Conservation (phyloP, 306 rosid genomes). For the Cercis canadensis region DNA sequence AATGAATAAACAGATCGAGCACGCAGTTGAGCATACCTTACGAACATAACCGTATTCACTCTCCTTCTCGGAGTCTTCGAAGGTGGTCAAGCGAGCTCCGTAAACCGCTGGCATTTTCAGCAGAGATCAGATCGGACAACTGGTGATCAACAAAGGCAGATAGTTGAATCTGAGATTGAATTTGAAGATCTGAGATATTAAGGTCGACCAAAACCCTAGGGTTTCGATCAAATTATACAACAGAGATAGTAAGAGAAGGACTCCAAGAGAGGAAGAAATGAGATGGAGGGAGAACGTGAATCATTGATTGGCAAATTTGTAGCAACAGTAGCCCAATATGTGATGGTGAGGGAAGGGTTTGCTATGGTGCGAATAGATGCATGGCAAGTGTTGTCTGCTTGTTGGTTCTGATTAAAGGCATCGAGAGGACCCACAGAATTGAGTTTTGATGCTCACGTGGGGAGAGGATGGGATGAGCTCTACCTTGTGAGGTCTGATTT, state of each 20-base stretch:
- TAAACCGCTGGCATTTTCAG: constrained; percentile 83
- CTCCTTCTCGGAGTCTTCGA: constrained; percentile 98
- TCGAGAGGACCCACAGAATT: not conserved
- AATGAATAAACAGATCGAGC: not conserved
- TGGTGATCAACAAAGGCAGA: constrained; percentile 10
- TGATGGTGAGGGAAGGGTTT: not conserved
- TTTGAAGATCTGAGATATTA: constrained; percentile 23
- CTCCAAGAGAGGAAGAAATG: not conserved
- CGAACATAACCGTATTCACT: constrained; percentile 99
- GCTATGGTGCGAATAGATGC: constrained; percentile 12
- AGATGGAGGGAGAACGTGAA: constrained; percentile 20
- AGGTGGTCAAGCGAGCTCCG: constrained; percentile 92
- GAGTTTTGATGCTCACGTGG: not conserved
- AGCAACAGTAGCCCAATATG: constrained; percentile 23
- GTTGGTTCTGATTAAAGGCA: not conserved
- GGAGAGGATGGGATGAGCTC: not conserved
- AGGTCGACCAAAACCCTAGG: constrained; percentile 49
- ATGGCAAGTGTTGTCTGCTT: not conserved
- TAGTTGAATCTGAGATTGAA: constrained; percentile 27
- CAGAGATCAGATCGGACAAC: constrained; percentile 45
- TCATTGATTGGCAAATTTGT: constrained; percentile 19
- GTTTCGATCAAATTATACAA: constrained; percentile 40
- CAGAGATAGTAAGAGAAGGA: not conserved
- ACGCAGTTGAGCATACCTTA: constrained; percentile 58
- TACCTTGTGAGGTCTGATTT: not conserved